Base-by-base conservation (phyloP, 345 rosid species). In the Eucalyptus regnans region DNA sequence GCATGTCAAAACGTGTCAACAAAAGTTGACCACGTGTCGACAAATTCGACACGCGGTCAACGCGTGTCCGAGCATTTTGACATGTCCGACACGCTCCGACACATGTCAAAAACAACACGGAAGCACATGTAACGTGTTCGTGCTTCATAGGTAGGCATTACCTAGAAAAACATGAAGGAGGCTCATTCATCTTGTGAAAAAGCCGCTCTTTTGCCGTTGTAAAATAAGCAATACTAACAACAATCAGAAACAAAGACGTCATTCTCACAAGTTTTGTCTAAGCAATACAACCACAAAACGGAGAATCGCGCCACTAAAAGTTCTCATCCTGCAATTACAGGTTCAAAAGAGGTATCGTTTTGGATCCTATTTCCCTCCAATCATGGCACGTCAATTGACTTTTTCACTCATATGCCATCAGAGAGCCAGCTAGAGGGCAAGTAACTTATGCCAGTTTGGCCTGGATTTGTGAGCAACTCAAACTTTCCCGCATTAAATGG, bases 401-500 rank as follows among this genome's bases (percentile, higher is more conserved):
- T 5, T 71, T 71, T 33, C 81, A 71, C 12, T 71, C 44, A 33
- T 20, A 37, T 2, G 44, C 81, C 81, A 31, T 31, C 79, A 16
- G 6, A 31, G 43, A 66, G 79, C 79, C 79, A 31, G 22, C 79
- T 66, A 7, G 50, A 43, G 79, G 76, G 50, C 33, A 22, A 56
- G 49, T 50, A 46, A 37, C 29, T 86, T 29, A n/a, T 22, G 31
- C 66, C 50, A 58, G 48, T 54, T 44, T 58, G 51, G 46, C 66
- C 76, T 0, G n/a, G 66, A 14, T 86, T 14, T 43, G 76, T n/a
- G 29, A 16, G 52, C 9, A 52, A 93, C 91, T 93, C 58, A 93
- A 76, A 94, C 94, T 93, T 91, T 50, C 97, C 97, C 48, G 93
- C 88, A 64, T 90, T 88, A 87, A 25, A 86, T 50, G 92, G 88